Evolutionary conservation across 2,329 filamentous ascomycete species (phyloP), one percentile per base, ranked within the genome.

Genomic region (Xylaria sp.): DNA sequence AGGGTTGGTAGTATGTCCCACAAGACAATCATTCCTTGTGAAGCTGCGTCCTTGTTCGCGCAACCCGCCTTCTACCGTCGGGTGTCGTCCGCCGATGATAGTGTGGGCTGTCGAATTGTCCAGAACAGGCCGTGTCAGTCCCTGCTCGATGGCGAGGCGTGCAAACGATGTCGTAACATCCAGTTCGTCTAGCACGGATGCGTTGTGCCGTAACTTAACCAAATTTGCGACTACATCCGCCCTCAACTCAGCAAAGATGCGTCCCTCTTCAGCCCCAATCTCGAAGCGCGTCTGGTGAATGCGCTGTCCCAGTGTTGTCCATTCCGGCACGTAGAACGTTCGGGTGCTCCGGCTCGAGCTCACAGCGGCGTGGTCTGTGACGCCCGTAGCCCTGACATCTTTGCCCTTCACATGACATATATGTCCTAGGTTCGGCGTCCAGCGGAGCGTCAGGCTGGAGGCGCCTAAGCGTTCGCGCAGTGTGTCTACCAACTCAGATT

Each of bases 151-250:
- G 1, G 96, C 94, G 2, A 98, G 85, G 4, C 85, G 86, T 2
- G 96, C 94, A 77, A 97, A 97, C 0, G 94, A 94, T 65, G 93
- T 93, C 2, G 92, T 89, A 46, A 99, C 92, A 80, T 99, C 96
- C 9, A 99, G 88, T 80, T 98, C 94, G 78, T 98, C 95, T 23
- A 99, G 88, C 0, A 97, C 92, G n/a, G 89, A 87, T 12, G 95
- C 94, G 80, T 98, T 98, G 66, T 92, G 92, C 6, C 96, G 91
- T 15, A 99, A 88, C 76, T 91, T 93, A 71, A 98, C 89, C 2
- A 99, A 87, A 75, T 94, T 95, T 56, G 88, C 82, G 3, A 98
- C 90, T 0, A 98, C 94, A 60, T 88, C 85, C 70, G 90, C 88
- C 37, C 95, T 91, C 9, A 99, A 85, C 5, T 86, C 82, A 66